phyloP scores from a whole-genome alignment of 805 yeast species.

The Kluyveromyces wickerhamii region DNA sequence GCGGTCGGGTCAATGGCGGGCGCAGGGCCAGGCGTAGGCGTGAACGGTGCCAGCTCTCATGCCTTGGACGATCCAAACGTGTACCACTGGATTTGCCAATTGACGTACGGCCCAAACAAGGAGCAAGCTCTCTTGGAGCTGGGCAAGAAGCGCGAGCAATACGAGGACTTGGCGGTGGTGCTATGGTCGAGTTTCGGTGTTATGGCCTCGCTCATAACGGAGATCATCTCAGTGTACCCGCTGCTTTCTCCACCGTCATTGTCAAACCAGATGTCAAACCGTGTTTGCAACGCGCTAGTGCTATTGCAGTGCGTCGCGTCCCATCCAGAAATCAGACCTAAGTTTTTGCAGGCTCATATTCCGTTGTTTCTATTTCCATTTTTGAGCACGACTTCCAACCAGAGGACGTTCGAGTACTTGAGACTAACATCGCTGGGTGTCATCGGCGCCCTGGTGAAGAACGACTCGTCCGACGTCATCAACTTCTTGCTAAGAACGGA shows the following conservation, averaged over 20 bases:
- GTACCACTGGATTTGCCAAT: slow-evolving; percentile 81
- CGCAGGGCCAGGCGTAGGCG: neutral
- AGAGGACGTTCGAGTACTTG: slow-evolving; percentile 87
- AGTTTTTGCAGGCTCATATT: slow-evolving; percentile 82
- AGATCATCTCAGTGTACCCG: slow-evolving; percentile 86
- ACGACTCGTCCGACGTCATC: slow-evolving; percentile 92
- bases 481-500: slow-evolving; percentile 90
- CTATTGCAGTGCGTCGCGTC: slow-evolving; percentile 95
- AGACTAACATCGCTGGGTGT: slow-evolving; percentile 92
- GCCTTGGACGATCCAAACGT: slow-evolving; percentile 73
- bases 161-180: slow-evolving; percentile 86
- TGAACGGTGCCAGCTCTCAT: slow-evolving; percentile 19
- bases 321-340: slow-evolving; percentile 79
- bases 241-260: slow-evolving; percentile 78
- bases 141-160: slow-evolving; percentile 91
- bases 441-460: slow-evolving; percentile 92
- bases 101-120: slow-evolving; percentile 82
- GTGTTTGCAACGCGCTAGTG: slow-evolving; percentile 94
- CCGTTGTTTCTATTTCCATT: slow-evolving; percentile 92
- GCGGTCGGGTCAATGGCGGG: neutral
- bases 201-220: slow-evolving; percentile 85
- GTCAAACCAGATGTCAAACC: slow-evolving; percentile 77
- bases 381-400: slow-evolving; percentile 82
- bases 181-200: slow-evolving; percentile 96
- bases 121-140: slow-evolving; percentile 89